Base-by-base conservation (phyloP, 305 asterid genomes). In the Ajuga reptans region DNA sequence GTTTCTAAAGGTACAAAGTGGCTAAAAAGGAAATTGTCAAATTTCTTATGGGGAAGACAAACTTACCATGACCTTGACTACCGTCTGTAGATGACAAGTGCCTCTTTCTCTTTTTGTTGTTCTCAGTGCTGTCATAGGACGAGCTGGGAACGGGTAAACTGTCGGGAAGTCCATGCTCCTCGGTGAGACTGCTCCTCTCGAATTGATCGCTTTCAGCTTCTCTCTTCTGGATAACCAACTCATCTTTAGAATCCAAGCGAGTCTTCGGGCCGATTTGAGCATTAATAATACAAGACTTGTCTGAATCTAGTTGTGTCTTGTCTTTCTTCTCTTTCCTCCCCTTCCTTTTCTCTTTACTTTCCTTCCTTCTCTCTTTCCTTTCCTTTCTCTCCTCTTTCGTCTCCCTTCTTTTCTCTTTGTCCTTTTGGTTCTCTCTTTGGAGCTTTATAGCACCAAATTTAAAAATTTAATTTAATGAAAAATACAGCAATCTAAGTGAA, bases 41-140 rank as follows among this genome's bases (percentile, higher is more conserved):
- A 11, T 14, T 12, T 5, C 9, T n/a, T 36, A 29, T 0, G 33
- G 33, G 6, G 33, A 21, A 39, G 7, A 31, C 14, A 55, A 10
- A 56, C 37, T 37, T 70, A 78, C 82, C 84, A 29, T 52, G 84
- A 41, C 72, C 49, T 36, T 66, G 77, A 33, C 45, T 73, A 8
- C 65, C 77, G 31, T 78, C 75, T 43, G 45, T 1, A 21, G 86
- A 60, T 0, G 83, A 69, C 9, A 75, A 43, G 7, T 64, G 72
- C 76, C 86, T 78, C 79, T 80, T 86, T 65, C 86, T 74, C 67
- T 88, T 88, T 66, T 77, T 79, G 85, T 86, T 89, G 43, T 77
- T 87, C 61, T 87, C 83, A 4, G 93, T 83, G 81, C 95, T 85
- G 27, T 90, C 93, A n/a, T 84, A 82, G 24, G 96, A 90, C 46